Base-by-base conservation (phyloP, 176 grass and related monocot genomes). In the Lolium perenne region DNA sequence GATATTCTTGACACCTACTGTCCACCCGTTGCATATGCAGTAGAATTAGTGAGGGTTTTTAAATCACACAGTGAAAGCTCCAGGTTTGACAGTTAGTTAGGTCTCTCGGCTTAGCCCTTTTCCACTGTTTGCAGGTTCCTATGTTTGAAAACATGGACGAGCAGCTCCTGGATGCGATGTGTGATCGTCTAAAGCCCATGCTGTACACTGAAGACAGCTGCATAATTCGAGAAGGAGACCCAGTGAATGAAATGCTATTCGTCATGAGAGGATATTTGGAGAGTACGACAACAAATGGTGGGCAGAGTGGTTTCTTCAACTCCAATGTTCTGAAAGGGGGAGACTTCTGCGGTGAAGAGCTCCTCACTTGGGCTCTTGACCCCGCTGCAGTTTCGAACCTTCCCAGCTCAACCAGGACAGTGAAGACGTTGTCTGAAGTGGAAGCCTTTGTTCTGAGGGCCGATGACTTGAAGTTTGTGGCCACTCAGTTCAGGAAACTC, bases 321-420 rank as follows among this genome's bases (percentile, higher is more conserved):
- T 95, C 91, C 25, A 85, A 89, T 86, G 70, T 91, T 84, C 79
- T 98, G 10, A 89, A 94, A 72, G 93, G 91, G 41, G 96, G 96
- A 86, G 96, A 95, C 65, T 98, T 98, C 38, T 98, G 93, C 29
- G 96, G 93, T 14, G 96, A 98, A 83, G 93, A 98, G 86, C 96
- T 98, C 20, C 88, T 98, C 60, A 98, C 96, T 29, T 98, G 96
- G 96, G 96, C 96, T 50, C 93, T 98, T 38, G 96, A 98, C 61
- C 90, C 93, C 3, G 85, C 67, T 69, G 75, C 78, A 59, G 66
- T 79, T 70, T 91, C 96, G 5, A 91, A 86, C 67, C 90, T 98
- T 59, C 96, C 96, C 14, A 90, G 45, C 78, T 98, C 96, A 29
- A 95, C 93, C n/a, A 93, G 96, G 75, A 98, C 96, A 54, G 93